Evolutionary conservation across 1,284 basidiomycete genomes (phyloP).

Genomic region (Ganoderma lingzhi): DNA sequence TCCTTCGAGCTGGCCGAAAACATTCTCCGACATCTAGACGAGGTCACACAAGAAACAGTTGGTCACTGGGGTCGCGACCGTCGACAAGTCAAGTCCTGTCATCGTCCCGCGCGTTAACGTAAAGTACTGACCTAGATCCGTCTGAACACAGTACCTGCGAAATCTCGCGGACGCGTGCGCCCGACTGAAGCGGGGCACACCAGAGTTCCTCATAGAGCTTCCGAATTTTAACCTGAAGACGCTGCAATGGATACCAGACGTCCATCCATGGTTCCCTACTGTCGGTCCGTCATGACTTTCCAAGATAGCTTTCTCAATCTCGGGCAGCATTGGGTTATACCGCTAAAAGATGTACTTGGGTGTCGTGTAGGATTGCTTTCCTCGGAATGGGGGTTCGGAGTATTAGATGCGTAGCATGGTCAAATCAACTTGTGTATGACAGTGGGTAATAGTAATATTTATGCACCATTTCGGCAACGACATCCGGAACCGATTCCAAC

Average conservation of each 20-base stretch:
- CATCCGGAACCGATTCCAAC: too few species aligned
- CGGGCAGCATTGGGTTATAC: neutral
- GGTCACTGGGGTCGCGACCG: constrained; percentile 32
- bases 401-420: neutral
- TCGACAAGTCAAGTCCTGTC: constrained; percentile 21
- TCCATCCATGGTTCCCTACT: constrained; percentile 55
- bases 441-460: too few species aligned
- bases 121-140: too few species aligned
- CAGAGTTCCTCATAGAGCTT: constrained; percentile 26
- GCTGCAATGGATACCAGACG: constrained; percentile 51
- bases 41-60: constrained; percentile 21
- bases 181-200: constrained; percentile 9
- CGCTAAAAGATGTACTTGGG: neutral
- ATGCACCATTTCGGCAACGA: too few species aligned
- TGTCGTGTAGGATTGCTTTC: neutral
- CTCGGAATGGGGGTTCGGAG: neutral
- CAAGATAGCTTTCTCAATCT: neutral
- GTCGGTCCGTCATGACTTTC: constrained; percentile 1
- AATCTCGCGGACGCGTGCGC: constrained; percentile 25
- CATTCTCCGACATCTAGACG: constrained; percentile 23
- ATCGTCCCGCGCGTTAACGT: neutral
- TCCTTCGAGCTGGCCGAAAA: constrained; percentile 30
- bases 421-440: neutral
- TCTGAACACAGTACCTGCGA: constrained; percentile 25
- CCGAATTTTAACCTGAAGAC: constrained; percentile 40